phyloP scores from a whole-genome alignment of 306 rosid species.

The Bauhinia variegata region DNA sequence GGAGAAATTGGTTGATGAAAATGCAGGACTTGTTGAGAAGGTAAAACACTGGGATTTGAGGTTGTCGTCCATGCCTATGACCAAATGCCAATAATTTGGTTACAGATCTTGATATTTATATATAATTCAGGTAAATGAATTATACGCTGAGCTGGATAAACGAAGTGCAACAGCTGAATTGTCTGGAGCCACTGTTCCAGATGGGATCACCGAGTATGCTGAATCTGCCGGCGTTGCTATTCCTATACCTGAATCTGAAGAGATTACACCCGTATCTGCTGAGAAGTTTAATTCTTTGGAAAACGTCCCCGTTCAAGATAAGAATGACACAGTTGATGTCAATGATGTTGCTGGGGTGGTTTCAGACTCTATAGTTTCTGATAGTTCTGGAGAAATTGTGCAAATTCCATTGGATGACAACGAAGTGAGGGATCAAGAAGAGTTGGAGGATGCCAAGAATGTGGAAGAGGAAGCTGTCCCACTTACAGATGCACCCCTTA shows the following conservation, averaged over 20 bases:
- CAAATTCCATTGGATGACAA: constrained; percentile 66
- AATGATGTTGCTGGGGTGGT: constrained; percentile 28
- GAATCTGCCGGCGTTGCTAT: constrained; percentile 31
- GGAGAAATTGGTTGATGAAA: constrained; percentile 73
- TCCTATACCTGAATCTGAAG: constrained; percentile 40
- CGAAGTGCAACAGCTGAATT: constrained; percentile 35
- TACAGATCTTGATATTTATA: constrained; percentile 10
- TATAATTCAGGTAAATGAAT: constrained; percentile 58
- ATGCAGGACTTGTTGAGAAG: constrained; percentile 92
- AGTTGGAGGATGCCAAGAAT: too few species aligned
- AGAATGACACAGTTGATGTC: constrained; percentile 25
- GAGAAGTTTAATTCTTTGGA: constrained; percentile 40
- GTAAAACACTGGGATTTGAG: constrained; percentile 42
- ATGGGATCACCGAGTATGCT: constrained; percentile 32
- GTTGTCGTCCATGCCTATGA: neutral
- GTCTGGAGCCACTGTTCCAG: constrained; percentile 38
- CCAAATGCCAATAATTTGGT: neutral
- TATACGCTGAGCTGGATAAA: constrained; percentile 57
- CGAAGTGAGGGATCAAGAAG: constrained; percentile 28
- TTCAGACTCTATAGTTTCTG: constrained; percentile 38
- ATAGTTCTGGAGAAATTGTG: constrained; percentile 65
- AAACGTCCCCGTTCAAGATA: constrained; percentile 42
- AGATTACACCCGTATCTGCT: constrained; percentile 27
- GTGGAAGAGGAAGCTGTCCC: constrained; percentile 41
- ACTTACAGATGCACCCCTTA: constrained; percentile 79